These are phyloP conservation scores for Colletotrichum sp. DNA, from an alignment of 2,329 filamentous ascomycete genomes.

Conservation along the genomic window DNA sequence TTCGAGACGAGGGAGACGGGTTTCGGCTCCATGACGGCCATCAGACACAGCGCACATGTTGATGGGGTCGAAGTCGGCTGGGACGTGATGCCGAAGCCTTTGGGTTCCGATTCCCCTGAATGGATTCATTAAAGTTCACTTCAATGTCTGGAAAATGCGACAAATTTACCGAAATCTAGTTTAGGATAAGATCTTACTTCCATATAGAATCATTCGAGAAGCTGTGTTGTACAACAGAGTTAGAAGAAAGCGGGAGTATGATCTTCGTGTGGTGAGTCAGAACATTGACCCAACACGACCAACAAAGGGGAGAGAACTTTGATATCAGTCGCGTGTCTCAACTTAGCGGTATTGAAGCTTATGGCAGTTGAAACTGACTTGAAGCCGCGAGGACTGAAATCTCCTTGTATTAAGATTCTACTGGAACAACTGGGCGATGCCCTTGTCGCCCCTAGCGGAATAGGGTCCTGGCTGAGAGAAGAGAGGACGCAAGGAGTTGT, in stretches of 20 bases:
- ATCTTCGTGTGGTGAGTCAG: not conserved
- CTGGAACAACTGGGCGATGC: not conserved
- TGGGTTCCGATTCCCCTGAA: constrained; percentile 49
- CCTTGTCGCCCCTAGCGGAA: not conserved
- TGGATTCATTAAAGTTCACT: constrained; percentile 33
- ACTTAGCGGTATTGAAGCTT: not conserved
- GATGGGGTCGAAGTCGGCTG: constrained; percentile 51
- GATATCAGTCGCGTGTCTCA: not conserved
- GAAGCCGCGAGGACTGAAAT: not conserved
- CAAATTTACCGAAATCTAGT: not conserved
- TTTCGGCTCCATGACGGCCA: constrained; percentile 50
- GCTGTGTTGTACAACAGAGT: not conserved
- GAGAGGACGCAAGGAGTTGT: not conserved
- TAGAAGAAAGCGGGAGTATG: not conserved
- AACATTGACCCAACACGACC: not conserved
- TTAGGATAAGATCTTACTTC: not conserved
- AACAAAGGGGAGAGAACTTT: not conserved
- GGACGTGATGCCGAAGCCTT: constrained; percentile 53
- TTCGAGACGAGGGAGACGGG: constrained; percentile 48
- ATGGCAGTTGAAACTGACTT: not conserved
- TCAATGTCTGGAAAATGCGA: not conserved
- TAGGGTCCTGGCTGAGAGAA: not conserved
- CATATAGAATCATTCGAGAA: not conserved
- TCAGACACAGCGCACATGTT: constrained; percentile 52
- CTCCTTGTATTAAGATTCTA: not conserved